Base-by-base conservation (phyloP, 1,284 basidiomycete genomes). In the Rhizopogon parksii region DNA sequence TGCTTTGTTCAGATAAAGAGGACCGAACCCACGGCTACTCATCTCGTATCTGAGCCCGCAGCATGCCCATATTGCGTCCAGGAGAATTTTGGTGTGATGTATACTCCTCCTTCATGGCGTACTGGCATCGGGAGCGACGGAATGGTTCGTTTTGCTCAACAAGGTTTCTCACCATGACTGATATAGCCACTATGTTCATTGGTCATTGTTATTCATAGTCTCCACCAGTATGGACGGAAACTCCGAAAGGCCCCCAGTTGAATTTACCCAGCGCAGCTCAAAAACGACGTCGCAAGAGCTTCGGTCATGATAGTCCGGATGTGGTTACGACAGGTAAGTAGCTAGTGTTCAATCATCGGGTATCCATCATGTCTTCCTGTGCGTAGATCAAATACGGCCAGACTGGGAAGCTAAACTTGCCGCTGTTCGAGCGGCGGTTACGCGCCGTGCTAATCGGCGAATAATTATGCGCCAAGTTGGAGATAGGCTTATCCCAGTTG, bases 1-100 rank as follows among this genome's bases (percentile, higher is more conserved):
- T 99, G 95, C 68, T 99, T 99, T 65, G 94, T 98, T 14, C 95
- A 98, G 72, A 98, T 99, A 73, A 98, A 98, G 73, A 87, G 95
- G 49, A 82, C 80, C 46, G 96, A 99, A 60, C 93, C 95, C 4
- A 95, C 91, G 0, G 77, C 91, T 3, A 95, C 92, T 0, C 93
- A 96, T 68, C 75, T 95, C 46, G 89, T 90, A 30, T 93, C 91
- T 12, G 95, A 98, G 62, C 90, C 95, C 0, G 92, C 95, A 3
- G 88, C 91, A 5, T 99, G 95, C 68, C 95, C 95, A 2, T 99
- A 92, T 67, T 99, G 95, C 64, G 91, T 98, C 40, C 93, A 96
- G 68, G 85, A 93, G 40, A 92, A 97, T 68, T 99, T 99, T 70
- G 95, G 95, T 34, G 77, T 98, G 45, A 83, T 93, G 25, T 99